A percentile compares a stretch with the other conserved stretches of the same genome.
Conservation (phyloP, 345 rosid species). For the Citrus sp. region DNA sequence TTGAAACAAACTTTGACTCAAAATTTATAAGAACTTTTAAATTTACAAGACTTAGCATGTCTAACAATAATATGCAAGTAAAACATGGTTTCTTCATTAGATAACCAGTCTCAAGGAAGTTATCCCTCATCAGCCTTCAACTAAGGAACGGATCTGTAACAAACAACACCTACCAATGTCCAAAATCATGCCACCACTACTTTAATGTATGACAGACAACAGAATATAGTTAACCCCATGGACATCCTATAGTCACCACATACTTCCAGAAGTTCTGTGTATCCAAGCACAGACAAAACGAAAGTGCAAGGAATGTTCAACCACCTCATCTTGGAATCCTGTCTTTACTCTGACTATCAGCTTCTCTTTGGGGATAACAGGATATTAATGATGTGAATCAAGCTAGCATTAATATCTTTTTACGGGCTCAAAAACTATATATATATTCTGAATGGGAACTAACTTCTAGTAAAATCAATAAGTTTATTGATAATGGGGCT, state of each 20-base stretch:
- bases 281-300: neutral
- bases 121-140: neutral
- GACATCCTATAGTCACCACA: neutral
- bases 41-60: neutral
- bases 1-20: constrained; percentile 1
- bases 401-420: no score
- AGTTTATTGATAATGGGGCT: neutral
- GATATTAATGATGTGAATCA: no score
- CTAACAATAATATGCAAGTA: neutral
- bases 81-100: neutral
- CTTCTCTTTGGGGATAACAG: no score
- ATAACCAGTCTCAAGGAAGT: neutral
- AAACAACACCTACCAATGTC: neutral
- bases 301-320: neutral
- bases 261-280: neutral
- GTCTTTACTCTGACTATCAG: no score
- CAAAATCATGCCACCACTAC: neutral
- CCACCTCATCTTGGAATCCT: no score
- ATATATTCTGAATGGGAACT: neutral
- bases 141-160: neutral
- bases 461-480: neutral
- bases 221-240: neutral
- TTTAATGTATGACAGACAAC: neutral
- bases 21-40: neutral
- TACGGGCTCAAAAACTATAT: neutral